phyloP scores from a whole-genome alignment of 1,284 basidiomycete genomes.

The Kalmanozyma brasiliensis region DNA sequence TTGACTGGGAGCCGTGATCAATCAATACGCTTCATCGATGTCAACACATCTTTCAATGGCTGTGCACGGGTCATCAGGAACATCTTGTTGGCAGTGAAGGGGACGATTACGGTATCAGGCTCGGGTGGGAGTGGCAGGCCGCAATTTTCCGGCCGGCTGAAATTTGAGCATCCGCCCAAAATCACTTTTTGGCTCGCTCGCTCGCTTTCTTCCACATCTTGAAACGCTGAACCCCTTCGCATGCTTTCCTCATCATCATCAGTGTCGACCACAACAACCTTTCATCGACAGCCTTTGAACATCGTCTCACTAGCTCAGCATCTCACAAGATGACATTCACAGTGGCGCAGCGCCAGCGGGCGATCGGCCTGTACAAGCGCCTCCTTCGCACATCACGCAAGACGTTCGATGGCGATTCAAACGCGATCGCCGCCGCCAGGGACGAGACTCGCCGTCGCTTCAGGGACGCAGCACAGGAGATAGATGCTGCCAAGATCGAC shows the following conservation, averaged over 20 bases:
- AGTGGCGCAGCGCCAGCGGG: constrained; percentile 53
- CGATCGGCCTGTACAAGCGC: constrained; percentile 61
- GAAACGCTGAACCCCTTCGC: constrained; percentile 3
- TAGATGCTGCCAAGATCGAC: constrained; percentile 53
- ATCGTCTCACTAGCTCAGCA: too few species aligned
- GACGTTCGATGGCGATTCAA: constrained; percentile 55
- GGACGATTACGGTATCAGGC: too few species aligned
- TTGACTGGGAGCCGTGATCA: too few species aligned
- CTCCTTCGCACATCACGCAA: constrained; percentile 59
- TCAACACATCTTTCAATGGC: too few species aligned
- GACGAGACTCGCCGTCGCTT: constrained; percentile 56
- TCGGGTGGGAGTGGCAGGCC: too few species aligned
- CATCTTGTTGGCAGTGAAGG: too few species aligned
- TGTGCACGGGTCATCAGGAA: too few species aligned
- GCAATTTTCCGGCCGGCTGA: constrained; percentile 16
- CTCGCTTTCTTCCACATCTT: constrained; percentile 8
- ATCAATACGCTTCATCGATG: too few species aligned
- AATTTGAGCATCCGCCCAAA: background rate
- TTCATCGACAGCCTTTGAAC: too few species aligned
- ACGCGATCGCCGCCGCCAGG: constrained; percentile 50
- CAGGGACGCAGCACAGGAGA: constrained; percentile 42
- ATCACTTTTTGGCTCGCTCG: constrained; percentile 2
- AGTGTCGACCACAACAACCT: too few species aligned
- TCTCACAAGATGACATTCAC: constrained; percentile 41
- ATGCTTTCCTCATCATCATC: constrained; percentile 1